Evolutionary conservation across 2,329 filamentous ascomycete genomes (phyloP), one percentile per base, ranked within the genome.

Genomic region (Ceratocystis cacaofunesta): DNA sequence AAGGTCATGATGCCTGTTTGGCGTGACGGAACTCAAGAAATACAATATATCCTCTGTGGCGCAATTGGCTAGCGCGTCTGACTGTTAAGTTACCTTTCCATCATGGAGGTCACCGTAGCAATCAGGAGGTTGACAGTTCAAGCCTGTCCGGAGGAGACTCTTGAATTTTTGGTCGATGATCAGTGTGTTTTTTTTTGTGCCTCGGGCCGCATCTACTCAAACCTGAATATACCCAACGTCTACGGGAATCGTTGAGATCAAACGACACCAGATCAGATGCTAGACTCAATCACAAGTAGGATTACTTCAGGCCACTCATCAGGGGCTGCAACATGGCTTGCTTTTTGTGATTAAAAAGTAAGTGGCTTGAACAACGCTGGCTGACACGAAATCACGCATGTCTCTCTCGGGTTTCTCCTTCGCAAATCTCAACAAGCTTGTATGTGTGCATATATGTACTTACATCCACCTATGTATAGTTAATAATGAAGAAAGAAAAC

Each of bases 21-120:
- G 17, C n/a, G 46, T 2, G 6, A 8, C 5, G 12, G 3, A 12
- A 10, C 2, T 10, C n/a, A 50, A 1, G 6, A 50, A 50, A 19
- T 22, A 50, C 7, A 3, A 50, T 1, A 22, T 7, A 60, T 67
- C 66, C 66, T 67, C 66, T 57, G 79, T 84, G 74, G 75, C 76
- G 69, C 75, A 77, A 72, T 79, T 81, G 80, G 79, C 78, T 82
- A 82, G 79, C 79, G 79, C 79, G 80, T 82, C 76, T 78, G 79
- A 81, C 79, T 82, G 79, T 82, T 82, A 81, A 41, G n/a, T 12
- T 32, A 7, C 17, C 22, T 6, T 32, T 32, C 50, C 10, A 32
- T 19, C 8, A 17, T 7, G 25, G 50, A 17, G 17, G 15, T 15
- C 50, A 8, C 6, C 6, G 1, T 7, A 17, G 52, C 17, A 5